Conservation (phyloP, 2,329 filamentous ascomycete genomes). For the Zymoseptoria crescenta region DNA sequence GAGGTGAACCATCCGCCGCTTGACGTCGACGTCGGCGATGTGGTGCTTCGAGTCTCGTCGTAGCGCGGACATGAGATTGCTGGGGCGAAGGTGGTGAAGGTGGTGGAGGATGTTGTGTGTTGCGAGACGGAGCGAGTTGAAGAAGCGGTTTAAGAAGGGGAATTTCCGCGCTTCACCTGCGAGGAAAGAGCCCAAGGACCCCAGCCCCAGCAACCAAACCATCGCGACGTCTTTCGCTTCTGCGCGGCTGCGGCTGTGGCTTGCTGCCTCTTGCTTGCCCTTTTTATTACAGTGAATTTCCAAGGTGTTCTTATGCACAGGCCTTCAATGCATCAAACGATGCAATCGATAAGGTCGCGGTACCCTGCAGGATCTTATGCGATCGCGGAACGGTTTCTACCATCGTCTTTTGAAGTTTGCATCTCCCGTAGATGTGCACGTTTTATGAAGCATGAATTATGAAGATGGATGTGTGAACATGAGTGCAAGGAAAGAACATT, state of each 20-base stretch:
- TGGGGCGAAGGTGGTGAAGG: conserved; percentile 4
- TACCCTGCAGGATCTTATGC: neutral
- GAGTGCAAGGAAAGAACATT: neutral
- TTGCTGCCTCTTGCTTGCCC: neutral
- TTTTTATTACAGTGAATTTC: neutral
- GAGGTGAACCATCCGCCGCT: conserved; percentile 33
- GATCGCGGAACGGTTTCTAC: neutral
- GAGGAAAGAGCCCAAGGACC: conserved; percentile 11
- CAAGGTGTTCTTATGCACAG: neutral
- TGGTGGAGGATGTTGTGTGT: conserved; percentile 3
- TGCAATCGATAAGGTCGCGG: neutral
- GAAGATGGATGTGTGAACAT: neutral
- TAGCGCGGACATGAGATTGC: conserved; percentile 10
- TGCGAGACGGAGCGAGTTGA: conserved; percentile 7
- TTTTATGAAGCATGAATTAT: neutral
- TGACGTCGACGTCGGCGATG: conserved; percentile 12
- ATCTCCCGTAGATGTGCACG: neutral
- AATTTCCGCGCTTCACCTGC: neutral
- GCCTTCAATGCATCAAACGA: neutral
- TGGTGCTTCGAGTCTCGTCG: conserved; percentile 15
- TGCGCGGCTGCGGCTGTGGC: neutral
- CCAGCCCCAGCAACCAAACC: conserved; percentile 7
- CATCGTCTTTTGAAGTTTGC: neutral
- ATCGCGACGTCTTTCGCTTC: conserved; percentile 11
- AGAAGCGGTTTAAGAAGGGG: conserved; percentile 6